These are phyloP conservation scores for Saccharomycopsis crataegensis DNA, from an alignment of 1,139 yeast genomes.

Conservation along the genomic window DNA sequence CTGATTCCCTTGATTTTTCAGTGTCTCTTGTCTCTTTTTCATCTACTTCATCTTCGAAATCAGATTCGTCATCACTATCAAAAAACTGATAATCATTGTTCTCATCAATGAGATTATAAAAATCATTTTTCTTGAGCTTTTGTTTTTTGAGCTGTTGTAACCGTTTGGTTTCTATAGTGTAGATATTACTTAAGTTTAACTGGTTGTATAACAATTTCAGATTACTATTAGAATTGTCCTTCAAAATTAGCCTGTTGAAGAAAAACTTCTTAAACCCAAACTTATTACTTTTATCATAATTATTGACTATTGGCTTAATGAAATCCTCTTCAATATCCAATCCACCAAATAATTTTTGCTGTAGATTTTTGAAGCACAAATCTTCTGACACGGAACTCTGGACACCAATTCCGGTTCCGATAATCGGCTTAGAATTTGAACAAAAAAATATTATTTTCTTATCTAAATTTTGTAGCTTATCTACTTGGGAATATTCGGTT, in stretches of 20 bases:
- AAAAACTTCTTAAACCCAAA: constrained; percentile 16
- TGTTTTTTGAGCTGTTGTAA: constrained; percentile 4
- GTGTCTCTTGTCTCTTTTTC: background rate
- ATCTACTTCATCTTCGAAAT: constrained; percentile 1
- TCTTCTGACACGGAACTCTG: no score
- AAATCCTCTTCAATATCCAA: constrained; percentile 18
- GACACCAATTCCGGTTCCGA: background rate
- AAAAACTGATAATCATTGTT: constrained; percentile 12
- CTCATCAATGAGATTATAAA: constrained; percentile 16
- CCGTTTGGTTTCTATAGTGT: constrained; percentile 10
- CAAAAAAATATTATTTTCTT: constrained; percentile 18
- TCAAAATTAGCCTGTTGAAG: constrained; percentile 11
- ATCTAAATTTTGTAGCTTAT: constrained; percentile 7
- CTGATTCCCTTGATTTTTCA: background rate
- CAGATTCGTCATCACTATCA: constrained; percentile 13
- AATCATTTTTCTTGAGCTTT: constrained; percentile 12
- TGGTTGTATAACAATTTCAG: constrained; percentile 7
- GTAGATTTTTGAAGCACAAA: constrained; percentile 11
- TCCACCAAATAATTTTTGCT: constrained; percentile 11
- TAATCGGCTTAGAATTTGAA: background rate
- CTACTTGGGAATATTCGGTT: constrained; percentile 9
- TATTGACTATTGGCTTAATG: constrained; percentile 13
- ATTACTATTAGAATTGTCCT: constrained; percentile 11
- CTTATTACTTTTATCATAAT: constrained; percentile 7
- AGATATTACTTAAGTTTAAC: constrained; percentile 12